Conservation (phyloP, 345 rosid species). For the Erodium maritimum region DNA sequence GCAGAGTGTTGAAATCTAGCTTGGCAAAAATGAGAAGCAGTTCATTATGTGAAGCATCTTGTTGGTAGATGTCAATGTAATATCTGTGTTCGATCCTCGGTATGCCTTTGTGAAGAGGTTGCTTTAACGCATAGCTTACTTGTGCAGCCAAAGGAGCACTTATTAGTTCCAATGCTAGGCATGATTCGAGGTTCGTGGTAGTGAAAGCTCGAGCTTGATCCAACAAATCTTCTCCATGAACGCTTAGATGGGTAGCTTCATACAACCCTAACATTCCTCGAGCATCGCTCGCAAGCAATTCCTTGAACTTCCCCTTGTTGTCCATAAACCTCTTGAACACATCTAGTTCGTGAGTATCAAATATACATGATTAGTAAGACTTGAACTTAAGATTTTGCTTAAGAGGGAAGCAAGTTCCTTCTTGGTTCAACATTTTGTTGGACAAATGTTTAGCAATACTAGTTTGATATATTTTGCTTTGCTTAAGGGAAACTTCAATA, state of each 20-base stretch:
- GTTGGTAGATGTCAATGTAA: slow-evolving; percentile 5
- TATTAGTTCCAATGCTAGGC: not conserved
- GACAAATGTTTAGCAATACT: too few species aligned
- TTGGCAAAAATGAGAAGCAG: slow-evolving; percentile 7
- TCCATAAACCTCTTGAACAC: slow-evolving; percentile 9
- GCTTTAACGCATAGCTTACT: slow-evolving; percentile 3
- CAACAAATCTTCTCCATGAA: slow-evolving; percentile 9
- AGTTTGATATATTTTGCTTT: too few species aligned
- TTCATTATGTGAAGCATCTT: slow-evolving; percentile 1
- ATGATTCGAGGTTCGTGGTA: slow-evolving; percentile 1
- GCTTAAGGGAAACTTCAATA: too few species aligned
- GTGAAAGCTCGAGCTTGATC: slow-evolving; percentile 15
- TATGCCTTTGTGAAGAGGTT: not conserved
- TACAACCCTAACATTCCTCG: slow-evolving; percentile 5
- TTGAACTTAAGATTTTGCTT: too few species aligned
- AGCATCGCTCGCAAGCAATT: not conserved
- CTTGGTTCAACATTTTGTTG: too few species aligned
- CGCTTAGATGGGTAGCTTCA: not conserved
- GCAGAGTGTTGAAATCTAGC: slow-evolving; percentile 11
- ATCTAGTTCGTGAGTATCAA: not conserved
- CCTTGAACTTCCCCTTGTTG: slow-evolving; percentile 1
- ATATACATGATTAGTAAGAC: not conserved
- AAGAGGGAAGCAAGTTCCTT: too few species aligned
- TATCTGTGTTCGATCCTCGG: slow-evolving; percentile 7
- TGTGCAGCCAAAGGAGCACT: not conserved